phyloP scores from a whole-genome alignment of 1,284 basidiomycete species.

The Phylloboletellus chloephorus region DNA sequence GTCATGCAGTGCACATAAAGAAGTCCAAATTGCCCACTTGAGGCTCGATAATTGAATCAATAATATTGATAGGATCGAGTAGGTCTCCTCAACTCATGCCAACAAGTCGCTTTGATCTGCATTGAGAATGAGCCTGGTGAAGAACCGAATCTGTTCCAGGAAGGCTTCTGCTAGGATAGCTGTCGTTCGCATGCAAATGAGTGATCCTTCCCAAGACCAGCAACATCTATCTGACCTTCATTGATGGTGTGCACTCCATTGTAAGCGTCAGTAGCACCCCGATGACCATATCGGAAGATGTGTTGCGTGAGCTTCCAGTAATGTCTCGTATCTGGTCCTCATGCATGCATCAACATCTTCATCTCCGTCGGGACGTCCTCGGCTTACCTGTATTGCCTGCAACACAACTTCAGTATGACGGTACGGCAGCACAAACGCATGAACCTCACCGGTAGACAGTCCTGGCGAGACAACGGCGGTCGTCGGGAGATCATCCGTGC shows the following conservation, averaged over 20 bases:
- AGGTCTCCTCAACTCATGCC: too few relatives aligned
- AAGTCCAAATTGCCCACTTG: too few relatives aligned
- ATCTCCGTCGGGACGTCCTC: slow-evolving; percentile 16
- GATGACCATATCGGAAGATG: slow-evolving; percentile 49
- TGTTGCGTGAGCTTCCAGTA: slow-evolving; percentile 43
- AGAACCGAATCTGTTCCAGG: slow-evolving; percentile 36
- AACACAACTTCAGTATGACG: slow-evolving; percentile 8
- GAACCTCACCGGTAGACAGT: slow-evolving; percentile 23
- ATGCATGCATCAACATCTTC: slow-evolving; percentile 21
- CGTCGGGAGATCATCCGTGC: slow-evolving; percentile 21
- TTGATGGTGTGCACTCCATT: slow-evolving; percentile 51
- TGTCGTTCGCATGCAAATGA: slow-evolving; percentile 11
- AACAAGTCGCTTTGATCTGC: slow-evolving; percentile 26
- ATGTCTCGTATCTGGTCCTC: slow-evolving; percentile 38
- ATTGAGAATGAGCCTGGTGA: slow-evolving; percentile 34
- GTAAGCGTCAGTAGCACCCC: slow-evolving; percentile 29
- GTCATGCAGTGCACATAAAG: too few relatives aligned
- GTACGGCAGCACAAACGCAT: slow-evolving; percentile 11
- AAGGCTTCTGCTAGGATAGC: slow-evolving; percentile 32
- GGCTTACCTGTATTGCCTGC: slow-evolving; percentile 33
- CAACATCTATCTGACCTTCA: slow-evolving; percentile 31
- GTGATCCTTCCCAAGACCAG: neutral
- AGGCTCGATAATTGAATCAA: too few relatives aligned
- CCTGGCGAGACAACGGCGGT: slow-evolving; percentile 17
- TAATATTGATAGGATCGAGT: too few relatives aligned